Evolutionary conservation across 2,329 filamentous ascomycete genomes (phyloP), one percentile per base, ranked within the genome.

Genomic region (Scorias spongiosa): DNA sequence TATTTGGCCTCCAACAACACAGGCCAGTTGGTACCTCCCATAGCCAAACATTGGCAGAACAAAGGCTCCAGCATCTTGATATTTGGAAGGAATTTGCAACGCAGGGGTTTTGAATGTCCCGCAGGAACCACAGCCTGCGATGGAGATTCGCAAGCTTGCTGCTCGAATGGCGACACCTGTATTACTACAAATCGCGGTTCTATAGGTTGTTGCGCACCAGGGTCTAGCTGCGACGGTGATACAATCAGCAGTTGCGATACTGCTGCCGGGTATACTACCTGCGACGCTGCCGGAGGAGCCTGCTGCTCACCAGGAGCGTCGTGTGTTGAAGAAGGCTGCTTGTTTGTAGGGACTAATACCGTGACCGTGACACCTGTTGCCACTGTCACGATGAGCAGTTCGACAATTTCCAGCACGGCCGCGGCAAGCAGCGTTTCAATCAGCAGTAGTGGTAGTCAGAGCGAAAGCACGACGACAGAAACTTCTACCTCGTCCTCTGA

Each of bases 231-330:
- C 58, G 32, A 36, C 9, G 71, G 71, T 2, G 80, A 80, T 9
- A 64, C 65, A 1, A 76, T 88, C 5, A 73, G 71, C 0, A 57
- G 57, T n/a, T 88, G 84, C 50, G 62, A 71, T 48, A 64, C 59
- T 2, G 67, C 69, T 2, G 64, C 67, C 3, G 78, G 73, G 36
- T 78, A 81, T 47, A 73, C 74, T 10, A 68, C 78, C 0, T 68
- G 74, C 7, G 70, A 71, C 29, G 59, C 79, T 0, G 83, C 82
- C 7, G 20, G 20, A 2, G 83, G 82, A 11, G 84, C 83, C 2
- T 89, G 84, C 56, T 89, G 84, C 57, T 76, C 87, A 10, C 68
- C 77, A 0, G 81, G 81, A 4, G 87, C 76, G 54, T 67, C 74
- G 1, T 89, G 84, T 53, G 68, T 75, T 45, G 78, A 78, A 14